phyloP scores from a whole-genome alignment of 2,329 filamentous ascomycete genomes.

The Cryphonectria radicalis region DNA sequence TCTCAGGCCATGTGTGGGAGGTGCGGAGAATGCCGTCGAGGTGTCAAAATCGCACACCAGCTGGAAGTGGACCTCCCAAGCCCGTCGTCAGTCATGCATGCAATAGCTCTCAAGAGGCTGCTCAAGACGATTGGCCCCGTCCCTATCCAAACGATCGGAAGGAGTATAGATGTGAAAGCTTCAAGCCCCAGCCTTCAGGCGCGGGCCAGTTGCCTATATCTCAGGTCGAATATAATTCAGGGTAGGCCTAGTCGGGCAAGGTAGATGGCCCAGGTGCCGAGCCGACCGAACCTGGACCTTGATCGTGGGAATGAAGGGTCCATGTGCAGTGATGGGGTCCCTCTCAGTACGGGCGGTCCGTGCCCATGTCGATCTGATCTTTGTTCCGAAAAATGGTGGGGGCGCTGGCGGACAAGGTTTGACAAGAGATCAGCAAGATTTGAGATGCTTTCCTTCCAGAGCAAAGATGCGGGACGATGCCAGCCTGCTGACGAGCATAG shows the following conservation, averaged over 20 bases:
- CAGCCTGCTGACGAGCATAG: neutral
- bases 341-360: conserved; percentile 6
- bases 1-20: neutral
- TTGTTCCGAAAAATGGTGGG: neutral
- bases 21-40: neutral
- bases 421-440: conserved; percentile 8
- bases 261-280: conserved; percentile 1
- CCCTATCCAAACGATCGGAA: neutral
- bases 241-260: neutral
- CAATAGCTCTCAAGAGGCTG: neutral
- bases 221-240: neutral
- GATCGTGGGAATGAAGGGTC: conserved; percentile 10
- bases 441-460: neutral
- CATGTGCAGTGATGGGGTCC: conserved; percentile 11
- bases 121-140: conserved; percentile 4
- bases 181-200: neutral
- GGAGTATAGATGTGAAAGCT: neutral
- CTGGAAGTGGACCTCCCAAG: neutral
- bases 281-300: conserved; percentile 11
- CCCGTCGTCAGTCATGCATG: neutral
- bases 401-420: conserved; percentile 6
- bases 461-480: neutral
- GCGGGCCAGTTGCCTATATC: neutral
- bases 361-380: conserved; percentile 14
- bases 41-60: neutral